Evolutionary conservation across 2,329 filamentous ascomycete genomes (phyloP).

Genomic region (Pyrenochaeta sp.): DNA sequence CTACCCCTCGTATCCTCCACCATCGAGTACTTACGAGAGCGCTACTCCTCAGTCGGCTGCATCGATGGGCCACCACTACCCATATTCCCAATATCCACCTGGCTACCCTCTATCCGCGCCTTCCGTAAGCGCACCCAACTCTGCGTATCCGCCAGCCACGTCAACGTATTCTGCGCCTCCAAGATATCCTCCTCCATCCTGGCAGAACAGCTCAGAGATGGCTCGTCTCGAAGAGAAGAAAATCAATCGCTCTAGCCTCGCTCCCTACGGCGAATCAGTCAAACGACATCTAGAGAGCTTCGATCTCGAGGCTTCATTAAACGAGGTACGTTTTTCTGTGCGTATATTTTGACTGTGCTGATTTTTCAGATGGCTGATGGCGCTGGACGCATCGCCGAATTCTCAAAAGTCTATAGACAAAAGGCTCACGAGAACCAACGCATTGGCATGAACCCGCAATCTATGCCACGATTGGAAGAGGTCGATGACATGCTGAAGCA

Average conservation of each 20-base stretch:
- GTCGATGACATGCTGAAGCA: slow-evolving; percentile 62
- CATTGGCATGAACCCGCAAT: slow-evolving; percentile 54
- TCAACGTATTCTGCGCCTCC: slow-evolving; percentile 50
- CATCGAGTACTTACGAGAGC: slow-evolving; percentile 47
- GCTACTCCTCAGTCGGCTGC: slow-evolving; percentile 42
- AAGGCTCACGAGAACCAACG: slow-evolving; percentile 60
- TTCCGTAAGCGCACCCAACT: slow-evolving; percentile 41
- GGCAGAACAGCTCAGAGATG: slow-evolving; percentile 48
- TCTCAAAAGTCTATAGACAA: slow-evolving; percentile 58
- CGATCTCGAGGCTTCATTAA: slow-evolving; percentile 63
- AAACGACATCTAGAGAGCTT: slow-evolving; percentile 70
- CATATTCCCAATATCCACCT: slow-evolving; percentile 52
- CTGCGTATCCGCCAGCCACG: slow-evolving; percentile 53
- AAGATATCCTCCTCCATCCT: slow-evolving; percentile 43
- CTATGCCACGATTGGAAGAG: slow-evolving; percentile 58
- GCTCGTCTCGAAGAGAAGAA: slow-evolving; percentile 47
- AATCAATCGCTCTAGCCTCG: slow-evolving; percentile 40
- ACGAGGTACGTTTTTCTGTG: slow-evolving; percentile 55
- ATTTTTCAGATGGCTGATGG: slow-evolving; percentile 54
- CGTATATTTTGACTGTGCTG: too few relatives aligned
- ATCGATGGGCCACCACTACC: slow-evolving; percentile 50
- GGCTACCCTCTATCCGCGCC: slow-evolving; percentile 51
- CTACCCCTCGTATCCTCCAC: slow-evolving; percentile 41
- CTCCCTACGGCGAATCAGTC: slow-evolving; percentile 57
- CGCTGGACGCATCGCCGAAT: slow-evolving; percentile 55